Evolutionary conservation across 2,329 filamentous ascomycete genomes (phyloP), one percentile per base, ranked within the genome.

Genomic region (Plectosphaerella cucumerina): DNA sequence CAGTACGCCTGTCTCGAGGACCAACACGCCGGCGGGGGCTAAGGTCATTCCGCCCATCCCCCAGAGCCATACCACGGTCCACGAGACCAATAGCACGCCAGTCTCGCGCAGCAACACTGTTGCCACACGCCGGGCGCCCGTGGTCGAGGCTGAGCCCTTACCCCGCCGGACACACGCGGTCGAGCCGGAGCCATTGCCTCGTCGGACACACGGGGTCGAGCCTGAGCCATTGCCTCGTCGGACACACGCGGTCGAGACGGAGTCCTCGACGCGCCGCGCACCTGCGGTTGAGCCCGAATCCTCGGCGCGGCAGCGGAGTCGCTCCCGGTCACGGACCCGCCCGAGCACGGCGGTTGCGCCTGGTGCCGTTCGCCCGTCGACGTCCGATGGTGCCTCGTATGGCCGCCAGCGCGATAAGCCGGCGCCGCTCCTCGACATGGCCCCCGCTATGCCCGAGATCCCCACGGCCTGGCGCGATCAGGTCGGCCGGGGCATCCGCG

Each of bases 381-480:
- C 54, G 14, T 58, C 56, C 11, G 57, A 57, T 37, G 50, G 52
- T 5, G 51, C 49, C 15, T 52, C 54, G 5, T 52, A 53, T 33
- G 34, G 62, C 48, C 60, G 66, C 49, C 58, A 62, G 45, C 60
- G 56, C 18, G 50, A 67, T 11, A 65, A 62, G 59, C 74, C 75
- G 3, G 83, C 82, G 54, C 86, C 87, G 2, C 74, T 91, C 6
- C 69, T 91, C 26, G 87, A 89, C 60, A 74, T 90, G 39, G 84
- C 83, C 0, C 82, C 84, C 0, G 73, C 75, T 46, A 87, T 85
- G 60, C 74, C 78, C 47, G 84, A 87, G 54, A 77, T 84, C 6
- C 85, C 85, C 17, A 75, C 85, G 64, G 76, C 77, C 60, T 67
- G 72, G 49, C 73, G 72, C 44, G 77, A 79, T 46, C 73, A 76